Percentiles rank a stretch among this genome's conserved stretches.
Evolutionary conservation across 164 flowering plant species (phyloP).

Genomic region (Nymphaea thermarum): DNA sequence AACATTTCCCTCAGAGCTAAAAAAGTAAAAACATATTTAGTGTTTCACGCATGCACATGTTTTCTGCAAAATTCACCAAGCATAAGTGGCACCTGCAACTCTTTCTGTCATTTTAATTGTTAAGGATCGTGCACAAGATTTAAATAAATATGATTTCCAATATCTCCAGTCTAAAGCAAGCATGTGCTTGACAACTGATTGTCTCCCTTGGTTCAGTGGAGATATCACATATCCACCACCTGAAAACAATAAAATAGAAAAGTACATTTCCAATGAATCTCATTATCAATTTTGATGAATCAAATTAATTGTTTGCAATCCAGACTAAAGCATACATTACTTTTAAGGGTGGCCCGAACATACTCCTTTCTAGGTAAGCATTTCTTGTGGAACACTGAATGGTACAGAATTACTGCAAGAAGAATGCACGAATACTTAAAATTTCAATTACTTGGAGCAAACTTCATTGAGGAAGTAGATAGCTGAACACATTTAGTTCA

Average conservation of each 20-base stretch:
- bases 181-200: constrained; percentile 87
- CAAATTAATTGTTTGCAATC: not conserved
- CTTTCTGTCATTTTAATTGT: constrained; percentile 76
- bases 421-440: constrained; percentile 3
- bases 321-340: constrained; percentile 61
- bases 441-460: not conserved
- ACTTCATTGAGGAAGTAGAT: not conserved
- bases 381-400: constrained; percentile 68
- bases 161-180: constrained; percentile 86
- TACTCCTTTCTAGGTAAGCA: constrained; percentile 55
- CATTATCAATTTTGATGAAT: not conserved
- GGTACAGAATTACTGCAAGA: constrained; percentile 73
- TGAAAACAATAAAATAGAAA: constrained; percentile 12
- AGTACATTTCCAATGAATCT: not conserved
- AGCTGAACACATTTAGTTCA: not conserved
- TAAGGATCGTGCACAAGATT: constrained; percentile 44
- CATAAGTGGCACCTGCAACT: constrained; percentile 49
- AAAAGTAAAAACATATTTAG: constrained; percentile 6
- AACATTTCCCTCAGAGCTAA: constrained; percentile 79
- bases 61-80: not conserved
- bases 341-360: constrained; percentile 91
- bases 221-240: constrained; percentile 92
- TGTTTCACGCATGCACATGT: not conserved
- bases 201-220: constrained; percentile 58
- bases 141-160: constrained; percentile 57